Base-by-base conservation (phyloP, 257 asterid genomes). In the Oldenlandia corymbosa region DNA sequence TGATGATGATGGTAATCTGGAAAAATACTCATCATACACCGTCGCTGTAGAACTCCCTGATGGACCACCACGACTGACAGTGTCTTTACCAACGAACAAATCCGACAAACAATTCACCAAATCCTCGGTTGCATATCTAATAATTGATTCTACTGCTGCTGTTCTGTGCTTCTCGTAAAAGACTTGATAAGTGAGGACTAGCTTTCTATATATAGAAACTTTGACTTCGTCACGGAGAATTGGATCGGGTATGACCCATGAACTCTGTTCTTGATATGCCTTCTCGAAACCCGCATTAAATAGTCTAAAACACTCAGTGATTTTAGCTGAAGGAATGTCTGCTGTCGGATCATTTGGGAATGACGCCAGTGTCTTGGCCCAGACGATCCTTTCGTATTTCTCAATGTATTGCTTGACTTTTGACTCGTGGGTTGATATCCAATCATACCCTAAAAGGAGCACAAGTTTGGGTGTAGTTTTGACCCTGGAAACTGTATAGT, bases 121-220 rank as follows among this genome's bases (percentile, higher is more conserved):
- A 77, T 88, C 94, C 18, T 86, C 96, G 0, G 98, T 96, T 80
- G 81, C 86, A 76, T 72, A 91, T 75, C 81, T 81, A 80, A 88
- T 80, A 65, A 84, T 67, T 10, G 86, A 41, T 62, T n/a, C n/a
- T n/a, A n/a, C n/a, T n/a, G n/a, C n/a, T n/a, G n/a, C n/a, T n/a
- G n/a, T n/a, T n/a, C 86, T 58, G 36, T 82, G 26, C 62, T 68
- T 80, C 37, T 65, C 60, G 70, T 78, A 83, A 24, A 83, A 67
- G 5, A 1, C 72, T 23, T 73, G 83, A 62, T 88, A 88, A 57
- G 48, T 45, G 20, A 84, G 80, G 7, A 79, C 66, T 10, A 88
- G 46, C 21, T 64, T 73, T 12, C 64, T 74, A 5, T 75, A 80
- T 5, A 88, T 37, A 0, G 91, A 78, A 11, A 70, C n/a, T 54